Base-by-base conservation (phyloP, 495 filamentous ascomycete species). In the Hypoxylon perforatum region DNA sequence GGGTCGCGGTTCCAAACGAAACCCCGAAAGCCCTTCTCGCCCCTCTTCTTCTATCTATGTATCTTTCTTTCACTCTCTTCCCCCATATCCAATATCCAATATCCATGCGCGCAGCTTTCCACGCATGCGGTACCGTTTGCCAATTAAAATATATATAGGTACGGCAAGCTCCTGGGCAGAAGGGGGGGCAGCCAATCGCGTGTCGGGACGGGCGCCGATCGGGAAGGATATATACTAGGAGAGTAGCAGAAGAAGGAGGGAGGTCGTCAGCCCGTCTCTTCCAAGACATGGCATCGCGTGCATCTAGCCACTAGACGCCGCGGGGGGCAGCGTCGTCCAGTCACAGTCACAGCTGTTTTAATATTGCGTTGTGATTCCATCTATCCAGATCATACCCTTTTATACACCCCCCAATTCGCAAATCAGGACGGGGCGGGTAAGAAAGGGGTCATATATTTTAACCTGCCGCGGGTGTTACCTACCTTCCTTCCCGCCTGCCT, bases 221-320 rank as follows among this genome's bases (percentile, higher is more conserved):
- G 46, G 56, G 54, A 61, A 57, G 30, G 44, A 56, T 23, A 46
- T 30, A 56, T 23, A 46, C 22, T 57, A 53, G 54, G 47, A 35
- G 47, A 45, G 21, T n/a, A 36, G 19, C 1, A 19, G 41, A 7
- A 10, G 41, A 15, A 10, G 21, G 6, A 21, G 17, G 11, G 7
- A 63, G 35, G 47, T 59, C 33, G 50, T 45, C 55, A 51, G 57
- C 50, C 39, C 48, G 45, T 55, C n/a, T 17, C n/a, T 64, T 47
- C 66, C 56, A 69, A 69, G 66, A 69, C 57, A 69, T 61, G 56
- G 61, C 66, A 69, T 69, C 66, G 56, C 60, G 61, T 47, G 61
- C 66, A 61, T 57, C 61, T 61, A 65, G 56, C 56, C 65, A 63
- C 65, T 54, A n/a, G 14, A 9, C 44, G 41, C 53, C n/a, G n/a